Evolutionary conservation across 345 rosid species (phyloP).

Genomic region (Salix exigua): DNA sequence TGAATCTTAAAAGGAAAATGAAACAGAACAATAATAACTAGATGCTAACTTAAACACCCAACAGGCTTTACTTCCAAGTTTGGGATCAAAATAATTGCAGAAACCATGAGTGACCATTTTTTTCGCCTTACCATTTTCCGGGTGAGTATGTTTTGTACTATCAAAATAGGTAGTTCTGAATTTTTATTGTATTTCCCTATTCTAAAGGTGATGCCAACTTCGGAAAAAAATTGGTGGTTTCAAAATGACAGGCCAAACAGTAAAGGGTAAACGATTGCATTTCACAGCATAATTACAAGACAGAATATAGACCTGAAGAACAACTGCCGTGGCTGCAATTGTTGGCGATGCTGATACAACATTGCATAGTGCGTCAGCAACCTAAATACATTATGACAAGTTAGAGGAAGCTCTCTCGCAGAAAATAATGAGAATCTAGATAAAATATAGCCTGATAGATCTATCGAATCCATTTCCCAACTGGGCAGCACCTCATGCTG

Average conservation of each 20-base stretch:
- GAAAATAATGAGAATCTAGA: background rate
- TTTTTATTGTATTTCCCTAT: background rate
- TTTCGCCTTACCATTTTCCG: background rate
- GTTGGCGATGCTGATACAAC: conserved; percentile 87
- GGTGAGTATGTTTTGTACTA: background rate
- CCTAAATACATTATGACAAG: conserved; percentile 41
- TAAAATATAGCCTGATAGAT: background rate
- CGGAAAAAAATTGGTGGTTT: conserved; percentile 1
- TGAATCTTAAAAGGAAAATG: background rate
- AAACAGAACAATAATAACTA: background rate
- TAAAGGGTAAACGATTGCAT: conserved; percentile 2
- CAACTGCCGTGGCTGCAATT: conserved; percentile 89
- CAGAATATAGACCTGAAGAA: conserved; percentile 79
- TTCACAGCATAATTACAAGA: conserved; percentile 15
- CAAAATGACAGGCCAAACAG: conserved; percentile 9
- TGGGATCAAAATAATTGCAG: conserved; percentile 12
- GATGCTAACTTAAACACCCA: conserved; percentile 7
- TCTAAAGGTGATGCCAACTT: conserved; percentile 8
- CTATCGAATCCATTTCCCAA: background rate
- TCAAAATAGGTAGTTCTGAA: background rate
- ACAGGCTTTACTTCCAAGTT: conserved; percentile 6
- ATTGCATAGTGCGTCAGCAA: conserved; percentile 90
- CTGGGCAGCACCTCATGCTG: background rate
- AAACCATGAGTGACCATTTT: background rate
- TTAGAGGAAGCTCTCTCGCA: background rate